Conservation (phyloP, 805 yeast species). For the Wickerhamomyces ciferrii region DNA sequence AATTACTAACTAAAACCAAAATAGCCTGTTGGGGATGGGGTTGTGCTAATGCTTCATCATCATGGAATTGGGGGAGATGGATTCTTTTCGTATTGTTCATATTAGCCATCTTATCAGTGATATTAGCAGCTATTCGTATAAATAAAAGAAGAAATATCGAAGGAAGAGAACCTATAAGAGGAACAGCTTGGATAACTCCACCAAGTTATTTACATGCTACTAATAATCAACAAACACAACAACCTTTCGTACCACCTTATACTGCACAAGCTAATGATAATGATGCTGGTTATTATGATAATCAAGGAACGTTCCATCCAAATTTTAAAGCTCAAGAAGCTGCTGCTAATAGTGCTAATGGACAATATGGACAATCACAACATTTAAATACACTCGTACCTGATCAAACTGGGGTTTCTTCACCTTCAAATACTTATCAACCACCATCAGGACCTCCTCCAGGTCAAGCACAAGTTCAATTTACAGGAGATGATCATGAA, state of each 20-base stretch:
- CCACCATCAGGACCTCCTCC: background rate
- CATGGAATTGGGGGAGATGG: constrained; percentile 29
- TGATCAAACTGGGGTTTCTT: constrained; percentile 14
- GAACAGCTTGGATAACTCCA: constrained; percentile 86
- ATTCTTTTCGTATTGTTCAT: constrained; percentile 50
- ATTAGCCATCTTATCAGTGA: constrained; percentile 38
- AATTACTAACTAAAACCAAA: too few relatives aligned
- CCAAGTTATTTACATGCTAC: constrained; percentile 48
- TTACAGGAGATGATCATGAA: constrained; percentile 10
- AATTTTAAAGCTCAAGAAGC: constrained; percentile 26
- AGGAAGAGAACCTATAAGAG: constrained; percentile 56
- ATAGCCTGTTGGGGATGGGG: constrained; percentile 16
- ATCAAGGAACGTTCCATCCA: constrained; percentile 23
- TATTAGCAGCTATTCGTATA: constrained; percentile 45
- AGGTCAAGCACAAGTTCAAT: too few relatives aligned
- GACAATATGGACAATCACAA: constrained; percentile 22
- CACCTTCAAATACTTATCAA: background rate
- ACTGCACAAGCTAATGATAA: constrained; percentile 60
- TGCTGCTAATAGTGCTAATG: constrained; percentile 4
- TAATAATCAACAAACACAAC: constrained; percentile 19
- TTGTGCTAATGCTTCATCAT: constrained; percentile 6
- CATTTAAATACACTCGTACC: constrained; percentile 17
- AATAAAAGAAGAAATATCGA: constrained; percentile 43
- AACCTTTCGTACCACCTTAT: constrained; percentile 63
- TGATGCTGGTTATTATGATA: constrained; percentile 61